A percentile compares a stretch with the other conserved stretches of the same genome.
phyloP scores from a whole-genome alignment of 2,329 filamentous ascomycete genomes.

The Colletotrichum sojae region DNA sequence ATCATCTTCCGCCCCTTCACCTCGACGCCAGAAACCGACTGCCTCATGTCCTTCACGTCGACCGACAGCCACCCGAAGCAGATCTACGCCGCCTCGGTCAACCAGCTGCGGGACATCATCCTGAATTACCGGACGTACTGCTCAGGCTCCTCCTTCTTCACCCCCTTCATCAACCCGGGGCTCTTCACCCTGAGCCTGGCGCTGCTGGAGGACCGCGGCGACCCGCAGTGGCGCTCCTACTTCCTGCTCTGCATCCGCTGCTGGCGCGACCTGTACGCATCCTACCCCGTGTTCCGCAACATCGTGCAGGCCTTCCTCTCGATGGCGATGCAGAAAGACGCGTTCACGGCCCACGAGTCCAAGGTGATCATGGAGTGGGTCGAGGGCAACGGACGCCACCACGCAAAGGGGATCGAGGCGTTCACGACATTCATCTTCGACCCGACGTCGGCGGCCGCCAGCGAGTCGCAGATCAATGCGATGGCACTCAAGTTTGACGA shows the following conservation, averaged over 20 bases:
- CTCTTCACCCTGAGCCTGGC: too few relatives aligned
- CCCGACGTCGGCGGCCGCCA: background rate
- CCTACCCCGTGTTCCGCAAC: slow-evolving; percentile 52
- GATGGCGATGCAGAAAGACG: slow-evolving; percentile 47
- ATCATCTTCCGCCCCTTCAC: too few relatives aligned
- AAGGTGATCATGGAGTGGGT: background rate
- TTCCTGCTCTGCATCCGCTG: slow-evolving; percentile 55
- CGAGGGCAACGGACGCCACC: slow-evolving; percentile 5
- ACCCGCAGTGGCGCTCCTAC: slow-evolving; percentile 54
- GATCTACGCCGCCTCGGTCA: too few relatives aligned
- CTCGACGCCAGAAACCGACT: too few relatives aligned
- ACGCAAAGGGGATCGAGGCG: background rate
- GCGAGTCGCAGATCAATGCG: background rate
- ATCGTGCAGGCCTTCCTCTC: slow-evolving; percentile 52
- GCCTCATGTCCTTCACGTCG: too few relatives aligned
- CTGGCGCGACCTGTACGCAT: slow-evolving; percentile 51
- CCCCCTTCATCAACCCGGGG: too few relatives aligned
- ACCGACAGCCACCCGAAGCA: too few relatives aligned
- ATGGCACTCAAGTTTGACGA: slow-evolving; percentile 3
- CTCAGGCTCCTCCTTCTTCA: too few relatives aligned
- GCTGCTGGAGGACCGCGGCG: too few relatives aligned
- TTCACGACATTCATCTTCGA: slow-evolving; percentile 5
- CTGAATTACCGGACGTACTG: too few relatives aligned
- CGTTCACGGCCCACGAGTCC: background rate
- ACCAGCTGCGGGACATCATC: too few relatives aligned